Evolutionary conservation across 106 monocot genomes (phyloP).

Genomic region (Ottelia alismoides): DNA sequence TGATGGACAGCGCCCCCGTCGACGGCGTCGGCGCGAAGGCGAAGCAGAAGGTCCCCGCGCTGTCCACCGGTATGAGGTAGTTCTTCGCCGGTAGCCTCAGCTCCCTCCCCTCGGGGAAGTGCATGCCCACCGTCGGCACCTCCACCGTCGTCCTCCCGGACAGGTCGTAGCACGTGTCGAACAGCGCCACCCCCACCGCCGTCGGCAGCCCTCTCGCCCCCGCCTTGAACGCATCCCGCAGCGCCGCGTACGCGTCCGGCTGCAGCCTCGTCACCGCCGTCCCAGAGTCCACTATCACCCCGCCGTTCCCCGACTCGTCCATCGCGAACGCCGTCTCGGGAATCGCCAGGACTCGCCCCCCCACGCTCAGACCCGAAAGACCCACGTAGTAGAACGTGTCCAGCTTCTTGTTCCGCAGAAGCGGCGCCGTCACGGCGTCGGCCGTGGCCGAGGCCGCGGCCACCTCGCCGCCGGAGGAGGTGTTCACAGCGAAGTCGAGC

Average conservation of each 20-base stretch:
- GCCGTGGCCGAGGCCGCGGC: neutral
- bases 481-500: constrained; percentile 20
- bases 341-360: constrained; percentile 43
- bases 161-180: constrained; percentile 67
- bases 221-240: constrained; percentile 31
- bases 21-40: no score
- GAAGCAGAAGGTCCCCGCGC: no score
- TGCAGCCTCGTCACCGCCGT: constrained; percentile 51
- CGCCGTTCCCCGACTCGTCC: constrained; percentile 34
- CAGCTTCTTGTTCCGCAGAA: constrained; percentile 28
- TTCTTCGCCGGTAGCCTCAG: no score
- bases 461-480: neutral
- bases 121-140: constrained; percentile 45
- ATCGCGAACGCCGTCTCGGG: constrained; percentile 37
- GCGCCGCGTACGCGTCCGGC: constrained; percentile 29
- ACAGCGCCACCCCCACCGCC: constrained; percentile 33
- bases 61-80: no score
- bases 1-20: no score
- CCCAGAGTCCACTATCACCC: constrained; percentile 68
- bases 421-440: constrained; percentile 26
- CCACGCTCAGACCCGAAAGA: constrained; percentile 43
- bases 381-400: constrained; percentile 53
- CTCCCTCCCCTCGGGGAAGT: no score
- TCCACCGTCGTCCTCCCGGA: constrained; percentile 32
- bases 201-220: constrained; percentile 32